Evolutionary conservation across 2,329 filamentous ascomycete species (phyloP).

Genomic region (Penicillium sumatraense): DNA sequence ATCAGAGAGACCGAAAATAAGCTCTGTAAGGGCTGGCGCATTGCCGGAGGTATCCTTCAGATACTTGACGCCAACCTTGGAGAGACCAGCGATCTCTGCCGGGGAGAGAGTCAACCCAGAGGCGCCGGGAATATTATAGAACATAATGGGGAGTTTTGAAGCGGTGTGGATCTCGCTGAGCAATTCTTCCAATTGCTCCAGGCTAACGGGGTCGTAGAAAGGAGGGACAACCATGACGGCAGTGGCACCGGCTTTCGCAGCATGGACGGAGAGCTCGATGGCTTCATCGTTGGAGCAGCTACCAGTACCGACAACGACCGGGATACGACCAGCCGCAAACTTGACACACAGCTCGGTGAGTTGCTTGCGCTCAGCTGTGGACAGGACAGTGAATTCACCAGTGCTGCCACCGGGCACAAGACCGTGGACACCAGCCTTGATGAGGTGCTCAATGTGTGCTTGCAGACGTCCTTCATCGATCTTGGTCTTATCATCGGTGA

Average conservation of each 20-base stretch:
- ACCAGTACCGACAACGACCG: constrained; percentile 42
- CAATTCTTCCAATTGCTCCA: constrained; percentile 46
- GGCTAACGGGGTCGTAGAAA: constrained; percentile 53
- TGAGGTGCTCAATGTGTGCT: constrained; percentile 52
- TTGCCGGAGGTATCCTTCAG: constrained; percentile 60
- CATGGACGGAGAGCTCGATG: constrained; percentile 49
- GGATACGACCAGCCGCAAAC: constrained; percentile 31
- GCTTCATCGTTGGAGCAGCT: constrained; percentile 47
- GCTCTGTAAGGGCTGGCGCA: constrained; percentile 54
- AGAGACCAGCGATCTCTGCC: constrained; percentile 49
- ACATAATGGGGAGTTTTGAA: constrained; percentile 52
- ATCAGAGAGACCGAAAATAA: constrained; percentile 50
- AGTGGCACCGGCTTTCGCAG: constrained; percentile 44
- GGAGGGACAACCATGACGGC: constrained; percentile 57
- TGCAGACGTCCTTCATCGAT: constrained; percentile 48
- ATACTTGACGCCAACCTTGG: constrained; percentile 54
- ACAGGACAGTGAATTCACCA: constrained; percentile 55
- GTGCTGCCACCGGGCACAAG: constrained; percentile 57
- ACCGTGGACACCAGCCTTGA: constrained; percentile 53
- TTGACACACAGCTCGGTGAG: constrained; percentile 42
- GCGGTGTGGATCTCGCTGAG: constrained; percentile 48
- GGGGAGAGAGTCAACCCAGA: constrained; percentile 50
- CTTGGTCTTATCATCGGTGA: constrained; percentile 46
- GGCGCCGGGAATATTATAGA: constrained; percentile 58
- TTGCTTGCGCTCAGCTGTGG: constrained; percentile 51